Conservation (phyloP, 495 filamentous ascomycete species). For the Aspergillus baeticus region DNA sequence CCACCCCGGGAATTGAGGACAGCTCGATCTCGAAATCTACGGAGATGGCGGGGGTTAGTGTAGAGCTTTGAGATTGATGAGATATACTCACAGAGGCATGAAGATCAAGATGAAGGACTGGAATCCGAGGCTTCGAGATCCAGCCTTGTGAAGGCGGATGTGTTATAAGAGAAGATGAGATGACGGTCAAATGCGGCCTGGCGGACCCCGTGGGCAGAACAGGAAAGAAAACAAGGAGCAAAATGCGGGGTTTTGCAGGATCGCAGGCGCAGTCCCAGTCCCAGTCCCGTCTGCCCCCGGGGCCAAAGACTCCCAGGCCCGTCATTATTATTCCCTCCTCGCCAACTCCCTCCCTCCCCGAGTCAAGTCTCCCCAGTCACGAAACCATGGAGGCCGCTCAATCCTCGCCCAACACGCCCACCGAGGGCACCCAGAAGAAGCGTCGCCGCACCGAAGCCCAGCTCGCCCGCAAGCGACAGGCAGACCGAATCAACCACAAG, state of each 20-base stretch:
- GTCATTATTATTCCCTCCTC: background rate
- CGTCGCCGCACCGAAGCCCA: constrained; percentile 16
- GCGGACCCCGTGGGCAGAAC: constrained; percentile 1
- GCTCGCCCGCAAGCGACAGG: constrained; percentile 14
- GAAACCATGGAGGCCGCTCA: constrained; percentile 1
- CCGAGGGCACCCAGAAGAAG: constrained; percentile 12
- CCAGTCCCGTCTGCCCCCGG: background rate
- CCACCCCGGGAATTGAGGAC: no score
- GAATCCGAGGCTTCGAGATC: background rate
- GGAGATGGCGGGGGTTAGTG: no score
- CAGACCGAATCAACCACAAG: constrained; percentile 16
- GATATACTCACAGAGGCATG: no score
- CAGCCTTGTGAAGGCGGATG: background rate
- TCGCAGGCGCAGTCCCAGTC: no score
- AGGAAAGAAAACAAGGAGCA: background rate
- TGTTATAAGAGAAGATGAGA: no score
- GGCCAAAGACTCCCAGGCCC: background rate
- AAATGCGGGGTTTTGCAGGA: constrained; percentile 1
- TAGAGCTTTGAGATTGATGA: no score
- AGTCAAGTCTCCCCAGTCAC: background rate
- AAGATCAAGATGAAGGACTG: no score
- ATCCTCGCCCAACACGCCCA: background rate
- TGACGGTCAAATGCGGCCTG: background rate
- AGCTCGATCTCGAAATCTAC: no score
- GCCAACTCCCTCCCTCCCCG: background rate